phyloP scores from a whole-genome alignment of 202 grass and related monocot species.

The Zizania palustris region DNA sequence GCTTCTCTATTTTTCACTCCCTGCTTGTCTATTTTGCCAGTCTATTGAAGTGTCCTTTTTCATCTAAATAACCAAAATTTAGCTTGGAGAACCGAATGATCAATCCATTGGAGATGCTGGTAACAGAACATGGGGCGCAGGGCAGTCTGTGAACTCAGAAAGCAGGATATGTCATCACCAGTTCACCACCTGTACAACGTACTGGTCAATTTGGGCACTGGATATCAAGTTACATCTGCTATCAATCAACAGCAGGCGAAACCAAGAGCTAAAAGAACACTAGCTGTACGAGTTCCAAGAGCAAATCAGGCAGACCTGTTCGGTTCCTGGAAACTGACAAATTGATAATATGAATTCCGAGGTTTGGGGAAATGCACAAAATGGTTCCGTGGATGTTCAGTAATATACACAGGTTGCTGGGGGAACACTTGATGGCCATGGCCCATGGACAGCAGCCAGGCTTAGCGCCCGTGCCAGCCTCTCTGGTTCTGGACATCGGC shows the following conservation, averaged over 20 bases:
- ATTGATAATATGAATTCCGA: conserved; percentile 4
- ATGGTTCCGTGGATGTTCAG: conserved; percentile 12
- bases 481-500: conserved; percentile 60
- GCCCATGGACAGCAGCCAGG: background rate
- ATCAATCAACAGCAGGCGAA: conserved; percentile 2
- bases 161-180: too few relatives aligned
- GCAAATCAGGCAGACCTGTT: background rate
- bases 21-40: too few relatives aligned
- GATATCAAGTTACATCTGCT: background rate
- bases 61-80: too few relatives aligned
- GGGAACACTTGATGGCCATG: too few relatives aligned
- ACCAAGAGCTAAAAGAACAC: background rate
- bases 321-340: background rate
- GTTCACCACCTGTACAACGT: too few relatives aligned
- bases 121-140: too few relatives aligned
- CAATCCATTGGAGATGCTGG: too few relatives aligned
- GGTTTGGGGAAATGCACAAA: background rate
- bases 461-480: conserved; percentile 68
- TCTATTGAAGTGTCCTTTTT: too few relatives aligned
- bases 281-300: background rate
- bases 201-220: background rate
- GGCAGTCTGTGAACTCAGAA: too few relatives aligned
- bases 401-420: conserved; percentile 49
- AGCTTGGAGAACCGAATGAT: too few relatives aligned
- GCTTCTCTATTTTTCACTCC: too few relatives aligned